Evolutionary conservation across 2,329 filamentous ascomycete species (phyloP).

Genomic region (Fusarium nodosum): DNA sequence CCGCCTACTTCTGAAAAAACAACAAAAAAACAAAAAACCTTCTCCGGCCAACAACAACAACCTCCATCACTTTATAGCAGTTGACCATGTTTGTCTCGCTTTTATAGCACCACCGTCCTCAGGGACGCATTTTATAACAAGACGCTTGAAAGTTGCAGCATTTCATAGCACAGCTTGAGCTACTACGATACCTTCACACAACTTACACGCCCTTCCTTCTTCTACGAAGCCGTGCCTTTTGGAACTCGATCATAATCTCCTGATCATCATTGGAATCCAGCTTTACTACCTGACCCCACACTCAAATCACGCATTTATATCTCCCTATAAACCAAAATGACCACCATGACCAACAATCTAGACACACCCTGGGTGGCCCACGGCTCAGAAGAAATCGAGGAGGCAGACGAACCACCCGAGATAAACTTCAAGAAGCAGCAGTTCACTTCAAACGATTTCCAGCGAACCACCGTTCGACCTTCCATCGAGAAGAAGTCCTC

Average conservation of each 20-base stretch:
- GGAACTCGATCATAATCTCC: constrained; percentile 14
- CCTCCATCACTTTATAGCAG: constrained; percentile 34
- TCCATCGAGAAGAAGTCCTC: constrained; percentile 78
- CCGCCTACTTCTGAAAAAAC: constrained; percentile 17
- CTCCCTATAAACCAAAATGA: constrained; percentile 57
- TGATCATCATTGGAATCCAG: constrained; percentile 19
- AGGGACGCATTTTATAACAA: constrained; percentile 51
- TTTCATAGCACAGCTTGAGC: constrained; percentile 30
- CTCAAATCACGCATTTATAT: constrained; percentile 27
- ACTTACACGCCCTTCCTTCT: constrained; percentile 12
- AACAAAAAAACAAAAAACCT: constrained; percentile 3
- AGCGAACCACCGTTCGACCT: constrained; percentile 62
- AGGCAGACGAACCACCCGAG: constrained; percentile 92
- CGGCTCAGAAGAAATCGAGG: constrained; percentile 74
- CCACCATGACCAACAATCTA: constrained; percentile 43
- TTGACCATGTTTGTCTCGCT: constrained; percentile 53
- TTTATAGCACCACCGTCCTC: constrained; percentile 58
- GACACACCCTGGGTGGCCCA: constrained; percentile 54
- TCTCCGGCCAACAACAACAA: constrained; percentile 25
- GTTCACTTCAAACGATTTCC: constrained; percentile 57
- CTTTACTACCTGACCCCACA: constrained; percentile 30
- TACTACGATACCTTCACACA: constrained; percentile 43
- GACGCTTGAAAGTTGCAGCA: constrained; percentile 35
- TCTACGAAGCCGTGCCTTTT: constrained; percentile 1
- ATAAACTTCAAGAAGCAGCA: constrained; percentile 50